These are phyloP conservation scores for Aspergillus jensenii DNA, from an alignment of 2,329 filamentous ascomycete species.

Conservation along the genomic window DNA sequence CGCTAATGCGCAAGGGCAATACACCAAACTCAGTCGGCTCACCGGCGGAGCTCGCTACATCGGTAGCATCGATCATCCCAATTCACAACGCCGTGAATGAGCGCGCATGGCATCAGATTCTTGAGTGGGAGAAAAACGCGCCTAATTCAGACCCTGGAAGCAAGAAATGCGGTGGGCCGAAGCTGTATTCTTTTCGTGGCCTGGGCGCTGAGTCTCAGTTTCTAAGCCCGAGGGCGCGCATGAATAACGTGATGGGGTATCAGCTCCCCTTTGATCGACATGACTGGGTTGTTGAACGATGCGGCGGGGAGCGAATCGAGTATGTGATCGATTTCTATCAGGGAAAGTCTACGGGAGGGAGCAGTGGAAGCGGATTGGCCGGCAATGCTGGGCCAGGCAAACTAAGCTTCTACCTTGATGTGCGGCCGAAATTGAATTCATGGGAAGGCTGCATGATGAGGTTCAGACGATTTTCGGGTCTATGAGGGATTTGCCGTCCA, in stretches of 20 bases:
- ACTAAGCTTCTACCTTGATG: constrained; percentile 65
- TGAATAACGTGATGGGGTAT: constrained; percentile 86
- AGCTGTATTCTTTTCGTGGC: constrained; percentile 80
- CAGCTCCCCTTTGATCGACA: constrained; percentile 90
- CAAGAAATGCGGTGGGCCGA: constrained; percentile 72
- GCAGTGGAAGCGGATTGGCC: constrained; percentile 26
- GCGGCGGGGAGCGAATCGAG: constrained; percentile 71
- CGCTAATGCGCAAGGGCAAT: constrained; percentile 89
- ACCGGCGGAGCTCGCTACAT: constrained; percentile 53
- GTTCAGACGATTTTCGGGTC: constrained; percentile 47
- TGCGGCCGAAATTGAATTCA: constrained; percentile 64
- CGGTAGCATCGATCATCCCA: constrained; percentile 90
- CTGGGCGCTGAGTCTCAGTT: constrained; percentile 48
- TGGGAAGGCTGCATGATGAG: constrained; percentile 62
- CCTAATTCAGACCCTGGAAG: constrained; percentile 54
- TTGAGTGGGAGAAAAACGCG: constrained; percentile 78
- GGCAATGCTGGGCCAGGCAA: constrained; percentile 39
- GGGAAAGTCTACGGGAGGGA: constrained; percentile 54
- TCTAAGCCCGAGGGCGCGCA: constrained; percentile 77
- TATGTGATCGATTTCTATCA: constrained; percentile 99
- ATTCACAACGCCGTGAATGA: constrained; percentile 99
- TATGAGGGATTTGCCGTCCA: constrained; percentile 28
- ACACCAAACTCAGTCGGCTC: constrained; percentile 54
- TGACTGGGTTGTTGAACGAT: constrained; percentile 95
- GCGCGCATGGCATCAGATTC: constrained; percentile 89